Conservation (phyloP, 2,329 filamentous ascomycete genomes). For the Botrytis tulipae region DNA sequence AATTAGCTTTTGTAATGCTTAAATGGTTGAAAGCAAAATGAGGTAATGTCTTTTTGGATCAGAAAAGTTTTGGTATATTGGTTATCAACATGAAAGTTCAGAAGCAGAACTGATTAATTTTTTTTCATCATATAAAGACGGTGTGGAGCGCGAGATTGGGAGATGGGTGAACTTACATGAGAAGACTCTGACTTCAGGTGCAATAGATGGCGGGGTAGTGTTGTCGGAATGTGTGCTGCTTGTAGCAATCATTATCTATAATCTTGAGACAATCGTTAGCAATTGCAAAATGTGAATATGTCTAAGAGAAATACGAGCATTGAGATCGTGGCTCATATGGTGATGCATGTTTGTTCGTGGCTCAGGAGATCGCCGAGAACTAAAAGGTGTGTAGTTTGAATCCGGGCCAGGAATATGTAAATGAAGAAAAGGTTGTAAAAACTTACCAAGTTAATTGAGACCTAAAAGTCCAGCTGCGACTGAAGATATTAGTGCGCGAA, state of each 20-base stretch:
- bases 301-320: conserved; percentile 17
- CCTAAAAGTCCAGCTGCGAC: not conserved
- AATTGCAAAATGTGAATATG: conserved; percentile 24
- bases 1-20: conserved; percentile 15
- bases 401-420: conserved; percentile 5
- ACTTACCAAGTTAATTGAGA: conserved; percentile 18
- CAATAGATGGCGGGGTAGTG: not conserved
- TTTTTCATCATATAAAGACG: conserved; percentile 61
- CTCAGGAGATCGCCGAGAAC: conserved; percentile 40
- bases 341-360: conserved; percentile 64
- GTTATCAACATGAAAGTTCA: conserved; percentile 64
- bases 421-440: conserved; percentile 28
- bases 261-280: conserved; percentile 22
- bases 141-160: not conserved
- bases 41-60: conserved; percentile 40
- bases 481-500: not conserved
- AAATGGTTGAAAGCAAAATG: conserved; percentile 2
- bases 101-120: conserved; percentile 71
- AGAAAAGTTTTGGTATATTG: conserved; percentile 63
- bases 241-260: not conserved
- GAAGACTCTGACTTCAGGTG: not conserved
- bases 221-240: not conserved
- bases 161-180: conserved; percentile 10
- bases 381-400: conserved; percentile 28
- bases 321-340: conserved; percentile 59